phyloP scores from a whole-genome alignment of 768 basidiomycete genomes.

The Agaricus subrufescens region DNA sequence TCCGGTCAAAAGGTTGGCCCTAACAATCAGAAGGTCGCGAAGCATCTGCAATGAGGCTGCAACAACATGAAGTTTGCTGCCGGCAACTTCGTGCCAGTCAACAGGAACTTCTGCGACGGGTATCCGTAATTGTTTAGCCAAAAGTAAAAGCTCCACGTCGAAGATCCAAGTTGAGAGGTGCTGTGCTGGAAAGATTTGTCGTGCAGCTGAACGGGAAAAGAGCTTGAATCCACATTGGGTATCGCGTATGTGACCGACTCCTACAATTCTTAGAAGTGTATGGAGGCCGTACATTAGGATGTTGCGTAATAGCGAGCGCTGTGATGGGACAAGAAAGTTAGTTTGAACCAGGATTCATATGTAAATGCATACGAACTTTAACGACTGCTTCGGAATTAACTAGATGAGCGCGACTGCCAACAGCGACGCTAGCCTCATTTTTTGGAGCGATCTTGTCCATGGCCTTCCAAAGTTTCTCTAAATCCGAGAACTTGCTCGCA shows the following conservation, averaged over 20 bases:
- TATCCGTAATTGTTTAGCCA: constrained; percentile 74
- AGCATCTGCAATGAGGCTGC: constrained; percentile 88
- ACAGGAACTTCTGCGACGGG: constrained; percentile 85
- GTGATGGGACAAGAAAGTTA: background rate
- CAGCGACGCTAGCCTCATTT: constrained; percentile 56
- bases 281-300: constrained; percentile 94
- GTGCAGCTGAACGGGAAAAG: constrained; percentile 79
- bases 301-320: constrained; percentile 89
- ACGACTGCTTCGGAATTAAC: constrained; percentile 92
- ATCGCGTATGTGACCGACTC: constrained; percentile 87
- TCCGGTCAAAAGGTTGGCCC: constrained; percentile 77
- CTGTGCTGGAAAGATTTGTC: constrained; percentile 78
- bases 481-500: constrained; percentile 82
- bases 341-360: background rate
- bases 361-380: constrained; percentile 48
- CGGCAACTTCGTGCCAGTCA: constrained; percentile 90
- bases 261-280: constrained; percentile 81
- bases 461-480: constrained; percentile 71
- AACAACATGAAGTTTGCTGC: constrained; percentile 87
- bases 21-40: constrained; percentile 75
- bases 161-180: constrained; percentile 95
- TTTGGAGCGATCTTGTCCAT: constrained; percentile 59
- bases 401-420: constrained; percentile 91
- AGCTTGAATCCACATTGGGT: constrained; percentile 99
- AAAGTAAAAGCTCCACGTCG: constrained; percentile 87